phyloP scores from a whole-genome alignment of 441 rosid genomes.

The Gossypium davidsonii region DNA sequence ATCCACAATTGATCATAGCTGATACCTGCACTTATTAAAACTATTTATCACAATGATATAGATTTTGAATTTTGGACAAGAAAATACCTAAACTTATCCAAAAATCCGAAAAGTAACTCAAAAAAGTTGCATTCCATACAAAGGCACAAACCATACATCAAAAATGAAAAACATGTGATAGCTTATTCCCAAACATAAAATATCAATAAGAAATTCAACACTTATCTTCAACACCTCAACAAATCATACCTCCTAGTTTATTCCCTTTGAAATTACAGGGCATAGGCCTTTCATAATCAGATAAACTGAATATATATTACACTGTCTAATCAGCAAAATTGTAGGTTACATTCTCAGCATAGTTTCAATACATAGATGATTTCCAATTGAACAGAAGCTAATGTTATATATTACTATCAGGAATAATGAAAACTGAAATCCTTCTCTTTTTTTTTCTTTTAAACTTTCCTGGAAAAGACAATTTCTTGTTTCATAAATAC shows the following conservation, averaged over 20 bases:
- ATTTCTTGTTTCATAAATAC: background rate
- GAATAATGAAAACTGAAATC: background rate
- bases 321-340: background rate
- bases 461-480: background rate
- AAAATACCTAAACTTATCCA: background rate
- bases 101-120: background rate
- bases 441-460: background rate
- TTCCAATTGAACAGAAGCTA: background rate
- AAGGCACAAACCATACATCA: background rate
- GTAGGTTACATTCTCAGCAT: background rate
- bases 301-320: background rate
- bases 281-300: background rate
- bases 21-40: background rate
- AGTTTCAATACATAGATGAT: background rate
- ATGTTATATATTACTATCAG: background rate
- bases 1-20: background rate
- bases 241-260: background rate
- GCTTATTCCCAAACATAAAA: background rate
- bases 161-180: background rate
- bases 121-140: background rate
- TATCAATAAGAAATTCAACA: background rate
- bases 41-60: background rate
- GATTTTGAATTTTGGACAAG: background rate
- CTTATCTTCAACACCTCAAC: background rate
- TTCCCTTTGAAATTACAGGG: background rate